Percentiles rank a stretch among this genome's conserved stretches.
Conservation (phyloP, 768 basidiomycete genomes). For the Naganishia antarctica region DNA sequence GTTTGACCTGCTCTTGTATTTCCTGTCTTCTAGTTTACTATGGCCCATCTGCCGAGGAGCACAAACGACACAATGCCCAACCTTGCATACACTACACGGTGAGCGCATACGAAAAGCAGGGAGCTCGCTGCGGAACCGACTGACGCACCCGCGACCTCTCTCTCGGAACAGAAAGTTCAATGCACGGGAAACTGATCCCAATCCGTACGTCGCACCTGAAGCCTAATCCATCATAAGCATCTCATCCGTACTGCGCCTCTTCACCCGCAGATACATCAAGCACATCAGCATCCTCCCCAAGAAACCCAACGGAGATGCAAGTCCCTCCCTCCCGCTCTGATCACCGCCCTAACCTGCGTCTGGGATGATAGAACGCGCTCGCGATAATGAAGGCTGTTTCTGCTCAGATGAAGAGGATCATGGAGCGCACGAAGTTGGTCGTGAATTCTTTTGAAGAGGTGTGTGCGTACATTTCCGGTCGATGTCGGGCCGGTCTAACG, state of each 20-base stretch:
- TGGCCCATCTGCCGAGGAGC: too few relatives aligned
- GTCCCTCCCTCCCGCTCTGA: not conserved
- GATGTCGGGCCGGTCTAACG: not conserved
- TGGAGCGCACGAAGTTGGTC: slow-evolving; percentile 43
- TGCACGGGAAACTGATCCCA: slow-evolving; percentile 22
- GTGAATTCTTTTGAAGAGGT: slow-evolving; percentile 46
- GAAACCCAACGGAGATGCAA: slow-evolving; percentile 18
- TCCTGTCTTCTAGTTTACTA: not conserved
- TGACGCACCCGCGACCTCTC: not conserved
- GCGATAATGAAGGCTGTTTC: slow-evolving; percentile 26
- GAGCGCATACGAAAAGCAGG: not conserved
- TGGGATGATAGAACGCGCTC: slow-evolving; percentile 14
- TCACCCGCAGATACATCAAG: slow-evolving; percentile 7
- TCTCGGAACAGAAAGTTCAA: slow-evolving; percentile 16
- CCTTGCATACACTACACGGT: slow-evolving; percentile 14
- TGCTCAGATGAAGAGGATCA: slow-evolving; percentile 45
- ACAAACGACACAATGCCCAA: slow-evolving; percentile 6
- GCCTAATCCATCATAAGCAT: not conserved
- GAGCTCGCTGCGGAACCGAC: not conserved
- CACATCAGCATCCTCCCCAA: slow-evolving; percentile 18
- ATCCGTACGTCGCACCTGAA: slow-evolving; percentile 7
- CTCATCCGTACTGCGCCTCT: not conserved
- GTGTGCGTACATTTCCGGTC: slow-evolving; percentile 30
- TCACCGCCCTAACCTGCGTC: not conserved
- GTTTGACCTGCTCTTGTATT: not conserved